Percentiles rank a stretch among this genome's conserved stretches.
These are phyloP conservation scores for Vigna angularis DNA, from an alignment of 306 rosid species.

Conservation along the genomic window DNA sequence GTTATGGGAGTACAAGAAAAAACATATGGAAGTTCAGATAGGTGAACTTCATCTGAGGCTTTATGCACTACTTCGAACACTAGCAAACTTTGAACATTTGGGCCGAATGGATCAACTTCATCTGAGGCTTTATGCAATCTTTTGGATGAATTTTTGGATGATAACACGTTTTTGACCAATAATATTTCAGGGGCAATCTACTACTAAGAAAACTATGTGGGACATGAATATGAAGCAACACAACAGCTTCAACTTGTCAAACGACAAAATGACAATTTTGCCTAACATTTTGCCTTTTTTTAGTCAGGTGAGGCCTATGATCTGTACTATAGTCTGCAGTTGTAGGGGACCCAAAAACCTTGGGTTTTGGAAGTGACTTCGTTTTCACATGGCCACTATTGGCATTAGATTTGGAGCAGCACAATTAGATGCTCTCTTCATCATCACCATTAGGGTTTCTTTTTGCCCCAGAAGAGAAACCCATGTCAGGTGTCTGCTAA, in stretches of 20 bases:
- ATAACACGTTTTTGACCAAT: no score
- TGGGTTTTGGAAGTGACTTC: slow-evolving; percentile 36
- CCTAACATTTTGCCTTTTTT: slow-evolving; percentile 27
- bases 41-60: no score
- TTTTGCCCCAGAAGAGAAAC: slow-evolving; percentile 10
- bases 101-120: no score
- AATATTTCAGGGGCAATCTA: no score
- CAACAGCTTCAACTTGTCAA: neutral
- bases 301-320: slow-evolving; percentile 7
- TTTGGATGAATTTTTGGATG: no score
- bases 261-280: slow-evolving; percentile 37
- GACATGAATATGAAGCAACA: neutral
- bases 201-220: neutral
- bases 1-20: no score
- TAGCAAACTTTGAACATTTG: no score
- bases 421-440: slow-evolving; percentile 11
- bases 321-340: slow-evolving; percentile 1
- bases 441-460: slow-evolving; percentile 42
- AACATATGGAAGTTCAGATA: no score
- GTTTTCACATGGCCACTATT: slow-evolving; percentile 34
- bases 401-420: slow-evolving; percentile 28
- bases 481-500: slow-evolving; percentile 39
- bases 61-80: no score
- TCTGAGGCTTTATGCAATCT: no score
- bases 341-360: slow-evolving; percentile 32